A percentile compares a stretch with the other conserved stretches of the same genome.
Evolutionary conservation across 1,284 basidiomycete genomes (phyloP).

Genomic region (Boletus semigastroideus): DNA sequence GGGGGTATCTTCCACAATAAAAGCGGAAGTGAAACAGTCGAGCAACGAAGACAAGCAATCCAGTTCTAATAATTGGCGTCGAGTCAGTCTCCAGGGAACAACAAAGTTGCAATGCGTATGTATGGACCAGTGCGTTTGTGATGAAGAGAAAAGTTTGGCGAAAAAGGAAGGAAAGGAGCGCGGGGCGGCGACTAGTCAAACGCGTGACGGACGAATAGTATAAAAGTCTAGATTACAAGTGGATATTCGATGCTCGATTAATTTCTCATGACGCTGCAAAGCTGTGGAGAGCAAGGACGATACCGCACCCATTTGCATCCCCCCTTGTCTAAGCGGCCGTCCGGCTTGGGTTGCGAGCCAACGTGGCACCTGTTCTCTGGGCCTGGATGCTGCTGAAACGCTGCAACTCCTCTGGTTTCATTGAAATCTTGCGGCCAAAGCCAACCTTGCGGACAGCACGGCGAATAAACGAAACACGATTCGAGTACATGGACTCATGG

Average conservation of each 20-base stretch:
- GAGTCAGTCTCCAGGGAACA: background rate
- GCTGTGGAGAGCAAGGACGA: background rate
- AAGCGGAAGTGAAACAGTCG: background rate
- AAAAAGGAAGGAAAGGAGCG: conserved; percentile 19
- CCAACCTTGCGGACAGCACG: conserved; percentile 84
- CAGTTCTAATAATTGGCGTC: conserved; percentile 2
- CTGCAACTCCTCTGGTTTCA: conserved; percentile 82
- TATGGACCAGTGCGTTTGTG: conserved; percentile 16
- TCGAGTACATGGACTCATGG: conserved; percentile 92
- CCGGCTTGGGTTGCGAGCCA: conserved; percentile 77
- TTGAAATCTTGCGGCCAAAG: conserved; percentile 76
- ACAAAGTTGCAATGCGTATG: conserved; percentile 17
- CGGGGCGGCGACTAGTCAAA: conserved; percentile 15
- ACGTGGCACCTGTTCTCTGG: conserved; percentile 68
- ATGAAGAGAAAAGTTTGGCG: conserved; percentile 9
- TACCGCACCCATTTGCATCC: conserved; percentile 21
- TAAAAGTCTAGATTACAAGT: conserved; percentile 38
- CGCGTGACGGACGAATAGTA: conserved; percentile 23
- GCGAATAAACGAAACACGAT: conserved; percentile 87
- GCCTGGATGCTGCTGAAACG: conserved; percentile 86
- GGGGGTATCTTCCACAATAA: background rate
- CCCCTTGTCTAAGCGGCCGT: conserved; percentile 39
- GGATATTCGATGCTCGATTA: conserved; percentile 34
- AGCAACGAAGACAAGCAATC: conserved; percentile 10
- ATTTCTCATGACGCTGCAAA: conserved; percentile 15